phyloP scores from a whole-genome alignment of 1,284 basidiomycete genomes.

The Ustilago lituana region DNA sequence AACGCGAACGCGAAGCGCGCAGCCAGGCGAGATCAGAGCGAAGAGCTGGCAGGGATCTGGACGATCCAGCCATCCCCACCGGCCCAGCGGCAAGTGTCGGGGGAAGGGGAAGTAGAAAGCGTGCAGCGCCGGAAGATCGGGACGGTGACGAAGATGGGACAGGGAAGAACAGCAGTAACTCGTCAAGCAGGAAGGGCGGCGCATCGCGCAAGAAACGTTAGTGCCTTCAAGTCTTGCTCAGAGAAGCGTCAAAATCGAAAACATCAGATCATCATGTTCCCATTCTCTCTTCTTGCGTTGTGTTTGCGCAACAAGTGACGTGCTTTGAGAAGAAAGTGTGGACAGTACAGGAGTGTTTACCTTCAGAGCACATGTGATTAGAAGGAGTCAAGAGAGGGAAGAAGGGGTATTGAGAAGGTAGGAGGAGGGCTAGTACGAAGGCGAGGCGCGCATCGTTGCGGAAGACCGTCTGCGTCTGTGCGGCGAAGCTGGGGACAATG shows the following conservation, averaged over 20 bases:
- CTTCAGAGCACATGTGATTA: too few species aligned
- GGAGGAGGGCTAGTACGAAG: conserved; percentile 13
- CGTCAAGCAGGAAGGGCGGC: conserved; percentile 3
- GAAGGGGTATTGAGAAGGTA: too few species aligned
- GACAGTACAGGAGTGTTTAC: too few species aligned
- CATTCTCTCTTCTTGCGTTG: too few species aligned
- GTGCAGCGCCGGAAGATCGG: conserved; percentile 34
- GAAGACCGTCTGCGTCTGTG: conserved; percentile 9
- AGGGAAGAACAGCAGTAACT: conserved; percentile 5
- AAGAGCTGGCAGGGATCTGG: conserved; percentile 36
- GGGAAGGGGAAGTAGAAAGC: conserved; percentile 25
- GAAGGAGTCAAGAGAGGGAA: too few species aligned
- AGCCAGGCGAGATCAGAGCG: conserved; percentile 39
- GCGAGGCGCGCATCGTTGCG: conserved; percentile 11
- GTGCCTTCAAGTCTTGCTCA: too few species aligned
- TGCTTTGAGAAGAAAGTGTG: not conserved
- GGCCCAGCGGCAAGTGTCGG: conserved; percentile 9
- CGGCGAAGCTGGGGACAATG: conserved; percentile 7
- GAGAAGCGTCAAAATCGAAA: too few species aligned
- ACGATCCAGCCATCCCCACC: conserved; percentile 18
- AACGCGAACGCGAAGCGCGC: conserved; percentile 27
- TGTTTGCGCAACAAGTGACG: too few species aligned
- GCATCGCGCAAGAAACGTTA: conserved; percentile 28
- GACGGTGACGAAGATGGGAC: conserved; percentile 22
- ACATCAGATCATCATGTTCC: too few species aligned